Evolutionary conservation across 305 asterid genomes (phyloP), one percentile per base, ranked within the genome.

Genomic region (Salvia sclarea): DNA sequence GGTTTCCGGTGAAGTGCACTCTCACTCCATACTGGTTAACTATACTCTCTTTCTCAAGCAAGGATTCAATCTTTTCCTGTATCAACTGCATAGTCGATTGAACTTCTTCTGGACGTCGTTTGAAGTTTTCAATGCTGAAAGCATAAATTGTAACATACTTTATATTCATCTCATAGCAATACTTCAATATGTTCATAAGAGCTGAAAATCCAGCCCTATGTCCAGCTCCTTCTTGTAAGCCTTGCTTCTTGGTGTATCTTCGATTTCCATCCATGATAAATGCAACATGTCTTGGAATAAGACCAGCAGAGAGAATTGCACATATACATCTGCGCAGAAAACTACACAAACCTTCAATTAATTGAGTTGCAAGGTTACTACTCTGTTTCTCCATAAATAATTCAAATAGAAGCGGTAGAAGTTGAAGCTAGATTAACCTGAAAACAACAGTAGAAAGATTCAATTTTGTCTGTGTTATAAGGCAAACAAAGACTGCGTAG

Each of bases 191-290:
- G 12, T 74, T 75, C 82, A 79, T 82, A n/a, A 88, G 88, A 40
- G 85, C 82, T 35, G 60, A 38, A 38, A 50, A 82, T 54, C 95
- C 95, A 44, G 66, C 70, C 64, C 65, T 72, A 49, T 88, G 86
- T 43, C 95, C 92, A 14, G 69, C 20, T 40, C 87, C 75, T 47
- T 50, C 77, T 67, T 67, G 68, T 43, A 85, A 67, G 49, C 76
- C 80, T 18, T 57, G 71, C 61, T 76, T 81, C 84, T 80, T 88
- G 11, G 92, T 79, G 18, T 77, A 88, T 71, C 92, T 82, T 53
- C 95, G 85, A 54, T 85, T 87, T 33, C 95, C 91, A 59, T 87
- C 95, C 88, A 87, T 87, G 69, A 87, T 79, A 58, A 88, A 88
- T 3, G 95, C 95, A 41, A 88, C 71, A 62, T 85, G 95, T 5